Conservation (phyloP, 1,284 basidiomycete species). For the Malassezia globosa region DNA sequence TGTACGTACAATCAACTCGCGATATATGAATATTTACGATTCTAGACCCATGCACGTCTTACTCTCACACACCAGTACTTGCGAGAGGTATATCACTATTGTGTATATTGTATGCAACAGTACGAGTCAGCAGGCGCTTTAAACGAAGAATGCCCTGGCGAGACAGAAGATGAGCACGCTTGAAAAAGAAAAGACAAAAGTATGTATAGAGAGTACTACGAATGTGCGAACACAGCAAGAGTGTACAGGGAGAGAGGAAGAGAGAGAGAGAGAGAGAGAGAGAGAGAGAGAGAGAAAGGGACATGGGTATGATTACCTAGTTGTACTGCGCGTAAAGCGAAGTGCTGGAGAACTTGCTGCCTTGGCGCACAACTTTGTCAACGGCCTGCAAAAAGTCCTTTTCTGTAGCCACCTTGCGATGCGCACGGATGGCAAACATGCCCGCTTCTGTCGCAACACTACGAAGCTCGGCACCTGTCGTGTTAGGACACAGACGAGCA, state of each 20-base stretch:
- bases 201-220: no score
- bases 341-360: conserved; percentile 75
- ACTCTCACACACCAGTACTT: conserved; percentile 17
- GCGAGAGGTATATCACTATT: conserved; percentile 18
- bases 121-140: conserved; percentile 16
- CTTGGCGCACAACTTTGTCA: conserved; percentile 94
- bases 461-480: conserved; percentile 90
- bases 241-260: neutral
- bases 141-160: conserved; percentile 20
- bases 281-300: neutral
- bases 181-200: no score
- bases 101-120: conserved; percentile 26
- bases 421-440: conserved; percentile 96
- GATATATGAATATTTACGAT: no score
- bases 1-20: no score
- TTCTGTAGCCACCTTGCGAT: conserved; percentile 93
- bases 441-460: conserved; percentile 96
- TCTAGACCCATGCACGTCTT: conserved; percentile 13
- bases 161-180: conserved; percentile 24
- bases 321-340: conserved; percentile 37
- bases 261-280: neutral
- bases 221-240: neutral
- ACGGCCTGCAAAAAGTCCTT: conserved; percentile 95
- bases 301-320: conserved; percentile 6
- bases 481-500: conserved; percentile 90